Percentiles rank a stretch among this genome's conserved stretches.
Evolutionary conservation across 768 basidiomycete genomes (phyloP).

Genomic region (Hortiboletus campestris): DNA sequence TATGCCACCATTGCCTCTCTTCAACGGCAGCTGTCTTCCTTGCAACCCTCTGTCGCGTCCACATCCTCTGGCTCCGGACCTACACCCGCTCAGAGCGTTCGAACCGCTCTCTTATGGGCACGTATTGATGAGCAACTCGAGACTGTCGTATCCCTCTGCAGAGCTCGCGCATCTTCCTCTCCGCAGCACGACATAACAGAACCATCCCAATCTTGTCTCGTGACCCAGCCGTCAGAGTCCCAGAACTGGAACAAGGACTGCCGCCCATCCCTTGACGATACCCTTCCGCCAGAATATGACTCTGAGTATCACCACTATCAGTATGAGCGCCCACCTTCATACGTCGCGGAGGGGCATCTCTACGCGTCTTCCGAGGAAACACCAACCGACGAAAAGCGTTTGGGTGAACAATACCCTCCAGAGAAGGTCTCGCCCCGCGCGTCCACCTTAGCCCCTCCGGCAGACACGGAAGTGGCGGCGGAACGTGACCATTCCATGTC

Average conservation of each 20-base stretch:
- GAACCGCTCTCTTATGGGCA: slow-evolving; percentile 69
- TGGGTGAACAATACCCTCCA: slow-evolving; percentile 14
- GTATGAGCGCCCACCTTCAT: slow-evolving; percentile 28
- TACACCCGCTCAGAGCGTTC: slow-evolving; percentile 50
- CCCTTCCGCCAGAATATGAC: slow-evolving; percentile 59
- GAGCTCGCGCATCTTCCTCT: slow-evolving; percentile 43
- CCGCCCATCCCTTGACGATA: slow-evolving; percentile 22
- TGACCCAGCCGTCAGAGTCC: slow-evolving; percentile 38
- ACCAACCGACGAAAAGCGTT: slow-evolving; percentile 7
- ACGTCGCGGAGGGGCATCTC: slow-evolving; percentile 11
- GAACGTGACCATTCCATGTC: neutral
- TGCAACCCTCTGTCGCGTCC: slow-evolving; percentile 43
- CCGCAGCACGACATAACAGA: slow-evolving; percentile 5
- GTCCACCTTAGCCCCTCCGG: neutral
- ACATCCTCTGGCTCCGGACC: slow-evolving; percentile 7
- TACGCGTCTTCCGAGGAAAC: slow-evolving; percentile 4
- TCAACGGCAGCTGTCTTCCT: slow-evolving; percentile 62
- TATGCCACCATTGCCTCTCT: slow-evolving; percentile 58
- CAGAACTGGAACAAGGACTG: neutral
- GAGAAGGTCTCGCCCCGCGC: slow-evolving; percentile 19
- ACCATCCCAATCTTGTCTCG: slow-evolving; percentile 18
- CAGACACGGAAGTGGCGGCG: neutral
- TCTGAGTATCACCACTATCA: slow-evolving; percentile 12
- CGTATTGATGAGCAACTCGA: slow-evolving; percentile 75
- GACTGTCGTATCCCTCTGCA: slow-evolving; percentile 62